These are phyloP conservation scores for Ogataea hybrid DNA, from an alignment of 1,139 yeast genomes.

Conservation along the genomic window DNA sequence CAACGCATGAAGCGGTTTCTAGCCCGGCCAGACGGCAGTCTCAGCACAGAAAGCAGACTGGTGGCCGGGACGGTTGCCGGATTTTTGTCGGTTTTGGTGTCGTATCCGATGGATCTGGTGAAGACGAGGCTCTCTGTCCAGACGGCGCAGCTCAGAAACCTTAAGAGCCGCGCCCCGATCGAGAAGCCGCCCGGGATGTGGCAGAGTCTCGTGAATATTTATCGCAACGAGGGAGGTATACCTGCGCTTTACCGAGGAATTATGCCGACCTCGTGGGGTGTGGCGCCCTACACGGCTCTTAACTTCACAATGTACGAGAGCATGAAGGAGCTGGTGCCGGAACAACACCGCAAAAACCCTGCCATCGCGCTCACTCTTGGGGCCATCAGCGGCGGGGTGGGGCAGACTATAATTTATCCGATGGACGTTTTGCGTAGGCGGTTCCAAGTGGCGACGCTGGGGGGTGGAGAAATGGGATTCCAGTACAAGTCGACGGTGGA, in stretches of 20 bases:
- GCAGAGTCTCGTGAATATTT: slow-evolving; percentile 56
- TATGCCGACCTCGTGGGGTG: slow-evolving; percentile 86
- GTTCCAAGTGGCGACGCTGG: slow-evolving; percentile 87
- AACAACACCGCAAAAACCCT: slow-evolving; percentile 41
- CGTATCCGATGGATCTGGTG: slow-evolving; percentile 90
- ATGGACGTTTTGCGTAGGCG: slow-evolving; percentile 85
- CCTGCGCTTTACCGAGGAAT: slow-evolving; percentile 80
- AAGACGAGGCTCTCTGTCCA: slow-evolving; percentile 88
- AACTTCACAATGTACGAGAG: slow-evolving; percentile 89
- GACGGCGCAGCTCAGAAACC: slow-evolving; percentile 63
- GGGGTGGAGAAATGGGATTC: slow-evolving; percentile 74
- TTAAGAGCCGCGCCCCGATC: slow-evolving; percentile 32
- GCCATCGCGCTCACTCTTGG: slow-evolving; percentile 71
- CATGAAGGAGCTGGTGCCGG: slow-evolving; percentile 50
- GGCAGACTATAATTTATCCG: slow-evolving; percentile 82
- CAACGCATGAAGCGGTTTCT: slow-evolving; percentile 61
- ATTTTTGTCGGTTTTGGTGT: slow-evolving; percentile 70
- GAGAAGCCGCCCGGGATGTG: slow-evolving; percentile 64
- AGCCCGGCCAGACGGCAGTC: slow-evolving; percentile 33
- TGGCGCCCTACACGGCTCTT: slow-evolving; percentile 93
- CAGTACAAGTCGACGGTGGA: slow-evolving; percentile 69
- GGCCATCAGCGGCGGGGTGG: slow-evolving; percentile 85
- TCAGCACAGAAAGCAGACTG: slow-evolving; percentile 57
- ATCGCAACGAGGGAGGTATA: slow-evolving; percentile 77
- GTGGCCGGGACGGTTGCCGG: slow-evolving; percentile 84